A percentile compares a stretch with the other conserved stretches of the same genome.
Evolutionary conservation across 129 eudicot species (phyloP).

Genomic region (Escallonia rubra): DNA sequence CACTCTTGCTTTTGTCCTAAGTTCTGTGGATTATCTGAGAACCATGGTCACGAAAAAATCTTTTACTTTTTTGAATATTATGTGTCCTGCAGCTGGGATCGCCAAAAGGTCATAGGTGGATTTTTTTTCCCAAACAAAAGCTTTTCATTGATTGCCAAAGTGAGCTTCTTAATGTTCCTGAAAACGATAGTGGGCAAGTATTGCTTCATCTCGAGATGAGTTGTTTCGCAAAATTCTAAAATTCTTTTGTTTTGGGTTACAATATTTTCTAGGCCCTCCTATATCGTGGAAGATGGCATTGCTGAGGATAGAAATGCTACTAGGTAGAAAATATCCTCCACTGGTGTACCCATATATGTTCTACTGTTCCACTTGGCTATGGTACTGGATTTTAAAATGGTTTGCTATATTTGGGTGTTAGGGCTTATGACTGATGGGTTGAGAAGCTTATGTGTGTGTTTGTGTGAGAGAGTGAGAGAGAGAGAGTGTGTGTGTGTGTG

Average conservation of each 20-base stretch:
- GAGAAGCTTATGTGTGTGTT: no score
- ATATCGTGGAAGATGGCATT: conserved; percentile 68
- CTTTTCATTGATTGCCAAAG: conserved; percentile 76
- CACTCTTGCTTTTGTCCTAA: conserved; percentile 4
- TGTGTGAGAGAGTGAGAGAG: no score
- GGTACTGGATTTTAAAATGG: no score
- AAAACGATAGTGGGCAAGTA: conserved; percentile 79
- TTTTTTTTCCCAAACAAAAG: conserved; percentile 58
- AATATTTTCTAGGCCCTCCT: conserved; percentile 61
- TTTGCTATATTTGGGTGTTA: no score
- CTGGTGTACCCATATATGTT: conserved; percentile 82
- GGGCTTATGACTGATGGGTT: no score
- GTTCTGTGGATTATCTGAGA: neutral
- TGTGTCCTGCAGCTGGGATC: conserved; percentile 91
- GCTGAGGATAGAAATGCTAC: conserved; percentile 85
- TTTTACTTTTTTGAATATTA: conserved; percentile 57
- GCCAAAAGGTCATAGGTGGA: conserved; percentile 73
- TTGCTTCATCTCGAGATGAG: conserved; percentile 63
- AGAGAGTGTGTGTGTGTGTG: no score
- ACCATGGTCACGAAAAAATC: conserved; percentile 25
- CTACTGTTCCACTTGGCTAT: conserved; percentile 76
- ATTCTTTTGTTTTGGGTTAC: conserved; percentile 60
- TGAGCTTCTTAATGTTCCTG: conserved; percentile 79
- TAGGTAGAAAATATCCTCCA: conserved; percentile 72
- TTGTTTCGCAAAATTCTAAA: conserved; percentile 44